Percentiles rank a stretch among this genome's conserved stretches.
Conservation (phyloP, 164 flowering plant species). For the Nymphaea colorata region DNA sequence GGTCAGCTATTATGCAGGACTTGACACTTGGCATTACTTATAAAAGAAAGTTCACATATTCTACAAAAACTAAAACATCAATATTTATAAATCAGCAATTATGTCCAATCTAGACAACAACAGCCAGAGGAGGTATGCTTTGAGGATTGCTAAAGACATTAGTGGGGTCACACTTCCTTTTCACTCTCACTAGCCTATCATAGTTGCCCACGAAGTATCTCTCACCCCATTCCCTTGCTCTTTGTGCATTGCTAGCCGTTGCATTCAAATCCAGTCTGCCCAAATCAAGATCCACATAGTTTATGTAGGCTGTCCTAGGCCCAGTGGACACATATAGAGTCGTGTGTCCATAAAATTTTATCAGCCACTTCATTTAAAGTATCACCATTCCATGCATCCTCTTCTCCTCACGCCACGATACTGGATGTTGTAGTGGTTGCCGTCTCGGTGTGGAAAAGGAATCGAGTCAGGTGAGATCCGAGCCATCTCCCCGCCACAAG, state of each 20-base stretch:
- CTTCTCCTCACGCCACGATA: conserved; percentile 7
- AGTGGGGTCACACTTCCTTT: conserved; percentile 34
- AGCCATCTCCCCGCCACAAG: conserved; percentile 20
- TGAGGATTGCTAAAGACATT: conserved; percentile 40
- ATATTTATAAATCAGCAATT: no score
- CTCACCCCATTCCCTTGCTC: conserved; percentile 50
- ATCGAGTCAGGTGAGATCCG: conserved; percentile 8
- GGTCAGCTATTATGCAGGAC: no score
- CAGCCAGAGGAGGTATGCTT: conserved; percentile 35
- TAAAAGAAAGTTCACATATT: neutral
- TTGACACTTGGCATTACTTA: no score
- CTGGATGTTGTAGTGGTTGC: conserved; percentile 18
- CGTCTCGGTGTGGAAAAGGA: conserved; percentile 19
- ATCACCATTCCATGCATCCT: neutral
- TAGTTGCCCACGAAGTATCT: conserved; percentile 45
- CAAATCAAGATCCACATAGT: conserved; percentile 26
- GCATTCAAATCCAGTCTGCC: conserved; percentile 5
- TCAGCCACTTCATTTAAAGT: conserved; percentile 12
- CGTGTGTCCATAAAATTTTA: conserved; percentile 14
- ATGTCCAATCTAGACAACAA: neutral
- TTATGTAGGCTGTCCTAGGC: conserved; percentile 21
- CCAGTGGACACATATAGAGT: conserved; percentile 10
- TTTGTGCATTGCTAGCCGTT: conserved; percentile 6
- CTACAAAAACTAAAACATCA: neutral
- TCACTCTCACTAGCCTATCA: conserved; percentile 39